Percentiles rank a stretch among this genome's conserved stretches.
Evolutionary conservation across 163 green algal species (phyloP).

Genomic region (Chlorella variabilis): DNA sequence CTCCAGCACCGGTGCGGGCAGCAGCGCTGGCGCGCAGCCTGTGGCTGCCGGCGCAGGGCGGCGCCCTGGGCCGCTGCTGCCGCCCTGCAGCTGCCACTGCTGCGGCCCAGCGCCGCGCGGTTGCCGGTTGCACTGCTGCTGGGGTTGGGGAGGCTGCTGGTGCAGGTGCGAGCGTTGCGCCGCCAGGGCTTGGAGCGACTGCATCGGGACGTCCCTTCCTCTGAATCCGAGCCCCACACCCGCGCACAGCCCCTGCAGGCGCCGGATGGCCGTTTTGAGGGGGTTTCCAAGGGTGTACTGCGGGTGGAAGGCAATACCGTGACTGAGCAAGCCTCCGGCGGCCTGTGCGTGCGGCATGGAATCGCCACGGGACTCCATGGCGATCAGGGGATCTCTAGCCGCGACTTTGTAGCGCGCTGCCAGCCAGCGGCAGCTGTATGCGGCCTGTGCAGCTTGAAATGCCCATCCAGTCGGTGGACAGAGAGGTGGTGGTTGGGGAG

Average conservation of each 20-base stretch:
- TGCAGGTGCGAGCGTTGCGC: background rate
- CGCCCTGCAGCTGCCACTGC: background rate
- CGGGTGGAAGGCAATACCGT: too few relatives aligned
- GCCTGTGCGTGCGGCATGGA: too few relatives aligned
- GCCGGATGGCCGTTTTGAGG: too few relatives aligned
- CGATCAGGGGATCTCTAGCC: too few relatives aligned
- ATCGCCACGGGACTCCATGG: too few relatives aligned
- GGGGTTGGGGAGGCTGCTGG: background rate
- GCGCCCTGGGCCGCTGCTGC: background rate
- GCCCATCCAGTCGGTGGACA: background rate
- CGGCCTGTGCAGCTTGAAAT: background rate
- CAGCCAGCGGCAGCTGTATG: too few relatives aligned
- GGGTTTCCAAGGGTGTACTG: too few relatives aligned
- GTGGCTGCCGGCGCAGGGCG: background rate
- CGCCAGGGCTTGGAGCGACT: background rate
- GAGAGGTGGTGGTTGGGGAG: background rate
- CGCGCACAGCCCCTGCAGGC: too few relatives aligned
- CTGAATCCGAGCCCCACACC: background rate
- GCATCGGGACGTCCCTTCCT: background rate
- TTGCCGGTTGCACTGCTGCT: background rate
- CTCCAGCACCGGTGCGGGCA: slow-evolving; percentile 3
- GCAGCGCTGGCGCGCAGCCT: background rate
- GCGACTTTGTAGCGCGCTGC: too few relatives aligned
- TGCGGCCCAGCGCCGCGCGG: background rate
- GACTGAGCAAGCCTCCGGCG: too few relatives aligned